Evolutionary conservation across 179 eudicot genomes (phyloP), one percentile per base, ranked within the genome.

Genomic region (Spergularia azorica): DNA sequence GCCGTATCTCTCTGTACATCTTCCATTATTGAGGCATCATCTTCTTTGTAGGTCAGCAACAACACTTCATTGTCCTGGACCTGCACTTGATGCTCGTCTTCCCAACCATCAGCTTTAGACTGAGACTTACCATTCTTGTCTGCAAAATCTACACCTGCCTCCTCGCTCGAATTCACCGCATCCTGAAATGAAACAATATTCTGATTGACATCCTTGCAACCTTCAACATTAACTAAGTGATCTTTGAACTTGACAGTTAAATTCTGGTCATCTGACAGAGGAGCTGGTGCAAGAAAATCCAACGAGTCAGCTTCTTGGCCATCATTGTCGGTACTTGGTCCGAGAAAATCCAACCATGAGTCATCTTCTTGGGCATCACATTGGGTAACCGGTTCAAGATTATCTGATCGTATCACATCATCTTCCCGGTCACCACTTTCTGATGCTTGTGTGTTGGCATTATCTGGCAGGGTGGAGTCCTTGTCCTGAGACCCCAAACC

Each of bases 11-110:
- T 71, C 63, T 81, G 78, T 63, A 51, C 32, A 77, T 66, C 72
- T 72, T 80, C 88, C 67, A 72, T 79, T 73, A 78, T 71, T 70
- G 76, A 51, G 48, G 80, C 70, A 36, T 56, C 48, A 55, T 82
- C 88, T 81, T 90, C 91, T 74, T 84, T 84, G 73, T 87, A 85
- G 74, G 95, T 89, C 77, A 90, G 89, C 83, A 90, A 86, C 60
- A 90, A 55, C 67, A 92, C 79, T 79, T 81, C 85, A 76, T 93
- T 85, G 71, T 79, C 85, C 84, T 78, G 83, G 77, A 86, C 82
- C 87, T 77, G 84, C 73, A 84, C 21, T 0, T 83, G 89, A 21
- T 20, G 67, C 74, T 93, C 90, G 57, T 85, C 84, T 73, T 83
- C 89, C 86, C 75, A 72, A 65, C 80, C 79, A 78, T 84, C 80